Conservation (phyloP, 768 basidiomycete genomes). For the Mycena capillaripes region DNA sequence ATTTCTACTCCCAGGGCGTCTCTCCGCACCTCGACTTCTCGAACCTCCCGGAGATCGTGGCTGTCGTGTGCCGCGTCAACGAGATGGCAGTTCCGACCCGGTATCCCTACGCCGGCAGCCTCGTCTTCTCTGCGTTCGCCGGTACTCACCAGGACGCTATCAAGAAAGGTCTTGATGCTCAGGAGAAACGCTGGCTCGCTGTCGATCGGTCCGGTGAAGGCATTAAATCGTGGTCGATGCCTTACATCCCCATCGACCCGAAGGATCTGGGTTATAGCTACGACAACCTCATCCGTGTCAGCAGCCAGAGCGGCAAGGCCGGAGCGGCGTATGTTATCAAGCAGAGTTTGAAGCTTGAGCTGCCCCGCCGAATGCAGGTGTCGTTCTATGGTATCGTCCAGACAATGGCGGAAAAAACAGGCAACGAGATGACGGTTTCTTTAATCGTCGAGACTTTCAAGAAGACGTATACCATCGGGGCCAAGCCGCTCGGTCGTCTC, state of each 20-base stretch:
- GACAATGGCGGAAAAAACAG: constrained; percentile 79
- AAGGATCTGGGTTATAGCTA: constrained; percentile 88
- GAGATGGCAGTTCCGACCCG: constrained; percentile 96
- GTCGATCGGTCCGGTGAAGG: constrained; percentile 62
- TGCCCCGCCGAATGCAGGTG: constrained; percentile 87
- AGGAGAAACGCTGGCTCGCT: constrained; percentile 58
- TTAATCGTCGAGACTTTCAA: constrained; percentile 84
- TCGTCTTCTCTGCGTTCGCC: constrained; percentile 98
- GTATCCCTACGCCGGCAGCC: constrained; percentile 97
- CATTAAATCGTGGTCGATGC: constrained; percentile 76
- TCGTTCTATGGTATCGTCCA: constrained; percentile 86
- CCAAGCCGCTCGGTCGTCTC: constrained; percentile 75
- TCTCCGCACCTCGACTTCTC: constrained; percentile 90
- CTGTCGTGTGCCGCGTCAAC: constrained; percentile 93
- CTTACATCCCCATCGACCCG: constrained; percentile 89
- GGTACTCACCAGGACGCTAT: constrained; percentile 99
- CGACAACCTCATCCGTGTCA: constrained; percentile 91
- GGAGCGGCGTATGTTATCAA: constrained; percentile 89
- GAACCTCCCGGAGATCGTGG: constrained; percentile 85
- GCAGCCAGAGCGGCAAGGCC: constrained; percentile 90
- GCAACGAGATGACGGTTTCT: constrained; percentile 83
- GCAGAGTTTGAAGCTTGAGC: constrained; percentile 79
- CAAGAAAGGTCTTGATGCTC: constrained; percentile 97
- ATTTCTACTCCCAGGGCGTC: constrained; percentile 96
- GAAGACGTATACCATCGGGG: constrained; percentile 72